Conservation (phyloP, 345 rosid genomes). For the Salix koriyanagi region DNA sequence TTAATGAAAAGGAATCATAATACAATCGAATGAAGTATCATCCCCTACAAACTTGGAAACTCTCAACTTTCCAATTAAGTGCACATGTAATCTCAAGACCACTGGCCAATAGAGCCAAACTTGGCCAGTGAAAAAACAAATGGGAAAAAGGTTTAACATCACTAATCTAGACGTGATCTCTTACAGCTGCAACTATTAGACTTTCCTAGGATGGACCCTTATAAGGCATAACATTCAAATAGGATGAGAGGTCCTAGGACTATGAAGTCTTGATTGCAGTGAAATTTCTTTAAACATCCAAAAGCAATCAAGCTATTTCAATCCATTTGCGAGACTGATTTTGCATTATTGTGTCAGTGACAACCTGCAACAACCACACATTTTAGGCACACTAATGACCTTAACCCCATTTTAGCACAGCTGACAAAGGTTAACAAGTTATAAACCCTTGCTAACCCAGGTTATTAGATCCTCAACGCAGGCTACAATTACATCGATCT, state of each 20-base stretch:
- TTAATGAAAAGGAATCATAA: not conserved
- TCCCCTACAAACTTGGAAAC: too few relatives aligned
- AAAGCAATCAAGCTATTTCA: not conserved
- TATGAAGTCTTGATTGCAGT: not conserved
- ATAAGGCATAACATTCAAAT: not conserved
- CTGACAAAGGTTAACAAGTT: not conserved
- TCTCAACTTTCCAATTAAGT: too few relatives aligned
- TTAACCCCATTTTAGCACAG: not conserved
- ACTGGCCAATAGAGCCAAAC: too few relatives aligned
- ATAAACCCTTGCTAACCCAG: not conserved
- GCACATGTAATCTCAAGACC: too few relatives aligned
- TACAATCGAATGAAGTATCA: too few relatives aligned
- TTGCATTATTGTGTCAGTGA: not conserved
- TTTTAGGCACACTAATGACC: not conserved
- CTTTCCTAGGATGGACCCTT: not conserved
- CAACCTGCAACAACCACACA: not conserved
- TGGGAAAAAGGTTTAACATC: too few relatives aligned
- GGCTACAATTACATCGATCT: not conserved
- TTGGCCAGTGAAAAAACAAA: too few relatives aligned
- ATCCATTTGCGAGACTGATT: not conserved
- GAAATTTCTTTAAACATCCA: not conserved
- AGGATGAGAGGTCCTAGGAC: not conserved
- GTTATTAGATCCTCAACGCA: not conserved
- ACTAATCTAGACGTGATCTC: not conserved
- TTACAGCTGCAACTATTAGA: not conserved